These are phyloP conservation scores for Arthromyces matolae DNA, from an alignment of 768 basidiomycete genomes.

Conservation along the genomic window DNA sequence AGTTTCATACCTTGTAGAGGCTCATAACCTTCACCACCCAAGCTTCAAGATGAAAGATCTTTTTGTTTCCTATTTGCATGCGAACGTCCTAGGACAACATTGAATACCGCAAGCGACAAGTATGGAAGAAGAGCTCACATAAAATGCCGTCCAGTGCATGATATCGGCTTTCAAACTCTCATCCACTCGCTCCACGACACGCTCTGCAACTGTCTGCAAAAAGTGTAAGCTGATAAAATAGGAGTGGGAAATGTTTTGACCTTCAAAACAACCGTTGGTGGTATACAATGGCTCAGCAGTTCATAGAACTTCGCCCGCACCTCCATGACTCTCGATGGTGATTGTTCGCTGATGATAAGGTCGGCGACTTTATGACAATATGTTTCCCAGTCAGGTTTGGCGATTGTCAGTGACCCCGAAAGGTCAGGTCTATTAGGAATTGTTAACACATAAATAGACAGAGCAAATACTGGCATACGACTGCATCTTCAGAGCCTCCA, in stretches of 20 bases:
- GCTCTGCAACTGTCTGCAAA: slow-evolving; percentile 76
- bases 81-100: slow-evolving; percentile 98
- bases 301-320: slow-evolving; percentile 94
- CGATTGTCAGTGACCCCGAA: slow-evolving; percentile 72
- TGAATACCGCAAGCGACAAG: too few species aligned
- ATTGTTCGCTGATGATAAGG: slow-evolving; percentile 85
- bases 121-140: slow-evolving; percentile 51
- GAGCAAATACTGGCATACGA: slow-evolving; percentile 49
- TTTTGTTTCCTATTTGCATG: slow-evolving; percentile 84
- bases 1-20: slow-evolving; percentile 78
- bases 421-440: slow-evolving; percentile 65
- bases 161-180: slow-evolving; percentile 88
- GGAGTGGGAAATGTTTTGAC: slow-evolving; percentile 36
- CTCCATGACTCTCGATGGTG: slow-evolving; percentile 85
- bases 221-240: slow-evolving; percentile 24
- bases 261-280: slow-evolving; percentile 87
- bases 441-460: not conserved
- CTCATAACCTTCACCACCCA: slow-evolving; percentile 98
- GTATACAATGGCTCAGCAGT: slow-evolving; percentile 94
- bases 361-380: slow-evolving; percentile 93
- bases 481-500: slow-evolving; percentile 97
- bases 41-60: slow-evolving; percentile 96
- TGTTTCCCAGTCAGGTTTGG: slow-evolving; percentile 99
- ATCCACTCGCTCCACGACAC: slow-evolving; percentile 83
- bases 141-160: slow-evolving; percentile 97